A percentile compares a stretch with the other conserved stretches of the same genome.
Conservation (phyloP, 2,329 filamentous ascomycete species). For the Aspergillus nomiae region DNA sequence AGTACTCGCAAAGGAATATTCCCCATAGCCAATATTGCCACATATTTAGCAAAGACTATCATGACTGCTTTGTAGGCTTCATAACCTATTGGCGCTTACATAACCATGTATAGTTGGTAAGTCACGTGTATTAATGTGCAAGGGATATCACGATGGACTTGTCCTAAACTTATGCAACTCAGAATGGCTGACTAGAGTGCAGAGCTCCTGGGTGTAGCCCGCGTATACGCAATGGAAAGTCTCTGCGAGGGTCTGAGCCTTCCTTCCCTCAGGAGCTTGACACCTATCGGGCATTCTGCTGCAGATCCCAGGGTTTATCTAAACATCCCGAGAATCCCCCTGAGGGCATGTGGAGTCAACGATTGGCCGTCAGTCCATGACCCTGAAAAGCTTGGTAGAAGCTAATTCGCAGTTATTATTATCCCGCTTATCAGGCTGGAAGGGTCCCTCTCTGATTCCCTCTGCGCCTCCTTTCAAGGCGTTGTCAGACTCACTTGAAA, state of each 20-base stretch:
- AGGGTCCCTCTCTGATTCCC: not conserved
- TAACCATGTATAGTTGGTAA: too few species aligned
- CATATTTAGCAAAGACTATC: too few species aligned
- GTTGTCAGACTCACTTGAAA: not conserved
- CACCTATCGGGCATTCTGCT: too few species aligned
- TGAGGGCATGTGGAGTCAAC: not conserved
- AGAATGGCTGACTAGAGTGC: too few species aligned
- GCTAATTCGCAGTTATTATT: constrained; percentile 1
- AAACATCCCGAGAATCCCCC: not conserved
- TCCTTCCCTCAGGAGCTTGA: too few species aligned
- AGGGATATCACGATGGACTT: too few species aligned
- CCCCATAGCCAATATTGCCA: too few species aligned
- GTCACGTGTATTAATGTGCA: not conserved
- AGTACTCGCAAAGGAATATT: not conserved
- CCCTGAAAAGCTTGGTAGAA: constrained; percentile 1
- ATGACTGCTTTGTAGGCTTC: too few species aligned
- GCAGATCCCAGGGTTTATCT: not conserved
- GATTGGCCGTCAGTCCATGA: not conserved
- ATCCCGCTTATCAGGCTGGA: not conserved
- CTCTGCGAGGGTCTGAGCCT: not conserved
- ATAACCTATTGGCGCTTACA: not conserved
- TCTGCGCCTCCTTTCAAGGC: not conserved
- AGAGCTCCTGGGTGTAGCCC: too few species aligned
- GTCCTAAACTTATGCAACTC: too few species aligned
- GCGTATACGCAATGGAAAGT: not conserved